Evolutionary conservation across 495 filamentous ascomycete species (phyloP).

Genomic region (Astrothelium subdiscretum): DNA sequence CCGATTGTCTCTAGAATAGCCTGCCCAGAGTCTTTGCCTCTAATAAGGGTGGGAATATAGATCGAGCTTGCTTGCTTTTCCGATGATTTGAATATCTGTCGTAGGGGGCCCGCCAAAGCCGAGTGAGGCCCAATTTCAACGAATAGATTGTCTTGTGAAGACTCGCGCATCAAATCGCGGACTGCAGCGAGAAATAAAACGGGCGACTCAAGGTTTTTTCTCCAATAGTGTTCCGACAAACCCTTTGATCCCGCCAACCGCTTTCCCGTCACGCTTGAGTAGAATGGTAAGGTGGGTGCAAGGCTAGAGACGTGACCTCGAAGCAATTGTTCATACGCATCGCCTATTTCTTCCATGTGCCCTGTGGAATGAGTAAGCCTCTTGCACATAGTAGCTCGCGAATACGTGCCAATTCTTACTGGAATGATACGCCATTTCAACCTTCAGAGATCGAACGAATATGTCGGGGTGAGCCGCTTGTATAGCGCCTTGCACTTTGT

Average conservation of each 20-base stretch:
- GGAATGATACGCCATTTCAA: slow-evolving; percentile 35
- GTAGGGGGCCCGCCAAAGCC: slow-evolving; percentile 4
- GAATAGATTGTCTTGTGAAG: neutral
- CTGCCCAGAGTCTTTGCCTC: neutral
- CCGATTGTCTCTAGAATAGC: slow-evolving; percentile 6
- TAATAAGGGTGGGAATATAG: neutral
- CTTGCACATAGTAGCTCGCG: neutral
- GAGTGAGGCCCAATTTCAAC: slow-evolving; percentile 6
- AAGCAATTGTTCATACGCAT: neutral
- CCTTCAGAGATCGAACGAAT: slow-evolving; percentile 2
- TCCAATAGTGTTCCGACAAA: slow-evolving; percentile 27
- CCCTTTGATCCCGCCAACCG: neutral
- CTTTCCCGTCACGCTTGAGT: neutral
- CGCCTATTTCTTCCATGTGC: neutral
- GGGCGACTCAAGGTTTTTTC: slow-evolving; percentile 28
- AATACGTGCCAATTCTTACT: slow-evolving; percentile 40
- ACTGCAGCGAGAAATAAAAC: slow-evolving; percentile 25
- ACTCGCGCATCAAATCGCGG: neutral
- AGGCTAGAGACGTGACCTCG: neutral
- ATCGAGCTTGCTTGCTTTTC: neutral
- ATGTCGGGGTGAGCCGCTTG: neutral
- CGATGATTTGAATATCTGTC: neutral
- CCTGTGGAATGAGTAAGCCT: neutral
- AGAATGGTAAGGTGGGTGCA: neutral
- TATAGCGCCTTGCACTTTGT: neutral